phyloP scores from a whole-genome alignment of 768 basidiomycete species.

The Boletus rex-veris region DNA sequence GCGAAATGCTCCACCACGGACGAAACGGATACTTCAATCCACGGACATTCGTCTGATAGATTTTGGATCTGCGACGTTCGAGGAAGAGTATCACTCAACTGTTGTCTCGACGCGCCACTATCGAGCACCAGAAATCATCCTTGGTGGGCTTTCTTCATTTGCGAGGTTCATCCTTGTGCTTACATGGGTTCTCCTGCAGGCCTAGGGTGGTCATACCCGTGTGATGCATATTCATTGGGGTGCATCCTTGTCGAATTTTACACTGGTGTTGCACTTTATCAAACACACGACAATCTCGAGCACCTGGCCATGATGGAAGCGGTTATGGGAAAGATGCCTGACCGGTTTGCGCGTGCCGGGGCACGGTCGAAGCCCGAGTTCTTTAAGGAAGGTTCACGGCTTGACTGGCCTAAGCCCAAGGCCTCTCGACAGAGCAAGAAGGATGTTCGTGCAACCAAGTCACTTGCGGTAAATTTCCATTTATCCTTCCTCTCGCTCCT shows the following conservation, averaged over 20 bases:
- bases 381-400: conserved; percentile 80
- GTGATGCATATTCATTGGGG: conserved; percentile 97
- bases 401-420: conserved; percentile 91
- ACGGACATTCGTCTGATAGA: conserved; percentile 96
- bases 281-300: conserved; percentile 98
- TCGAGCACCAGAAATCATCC: conserved; percentile 97
- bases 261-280: conserved; percentile 97
- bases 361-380: conserved; percentile 86
- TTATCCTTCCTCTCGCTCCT: not conserved
- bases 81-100: conserved; percentile 96
- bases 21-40: conserved; percentile 75
- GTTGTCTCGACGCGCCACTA: conserved; percentile 99
- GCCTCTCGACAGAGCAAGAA: conserved; percentile 89
- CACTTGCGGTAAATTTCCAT: conserved; percentile 58
- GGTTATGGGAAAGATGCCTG: conserved; percentile 98
- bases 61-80: conserved; percentile 97
- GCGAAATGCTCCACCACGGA: conserved; percentile 63
- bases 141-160: conserved; percentile 56
- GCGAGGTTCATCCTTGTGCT: conserved; percentile 12
- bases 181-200: conserved; percentile 45
- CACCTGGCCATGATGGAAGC: conserved; percentile 99
- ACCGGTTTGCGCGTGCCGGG: conserved; percentile 72
- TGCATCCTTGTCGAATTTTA: conserved; percentile 99
- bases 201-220: conserved; percentile 96
- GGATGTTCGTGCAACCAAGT: conserved; percentile 83